Base-by-base conservation (phyloP, 495 filamentous ascomycete species). In the Elasticomyces elasticus region DNA sequence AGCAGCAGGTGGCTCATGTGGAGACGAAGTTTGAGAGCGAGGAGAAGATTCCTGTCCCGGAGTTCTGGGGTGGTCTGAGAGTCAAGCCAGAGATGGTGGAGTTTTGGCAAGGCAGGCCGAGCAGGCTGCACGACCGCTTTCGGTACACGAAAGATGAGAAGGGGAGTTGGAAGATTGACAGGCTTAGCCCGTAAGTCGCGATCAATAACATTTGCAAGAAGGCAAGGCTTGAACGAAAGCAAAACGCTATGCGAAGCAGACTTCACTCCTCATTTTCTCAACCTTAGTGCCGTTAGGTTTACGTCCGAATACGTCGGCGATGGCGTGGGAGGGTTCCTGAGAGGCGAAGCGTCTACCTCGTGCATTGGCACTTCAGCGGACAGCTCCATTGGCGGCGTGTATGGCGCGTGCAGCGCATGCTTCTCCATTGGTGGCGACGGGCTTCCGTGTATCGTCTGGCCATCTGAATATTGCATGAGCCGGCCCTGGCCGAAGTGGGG, bases 51-150 rank as follows among this genome's bases (percentile, higher is more conserved):
- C 89, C 89, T 1, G 79, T 95, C 44, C 92, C 92, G 25, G 82
- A 84, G 20, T 96, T 94, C 69, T 98, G 92, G 92, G 92, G 92
- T 7, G 92, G 92, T 0, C 68, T 69, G 67, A 81, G 91, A 60
- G 75, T 98, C 50, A 76, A 89, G 52, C 92, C 92, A 1, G 85
- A 87, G 68, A 78, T 79, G 50, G 76, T 96, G 35, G 90, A 95
- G 74, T 96, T 96, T 69, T 95, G 89, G 91, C 87, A 94, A 72
- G 92, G 92, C 35, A 76, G 94, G 51, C 75, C 82, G 52, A 94
- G 83, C 73, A 77, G 92, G 31, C 68, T 95, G 66, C 89, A 95
- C 76, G 89, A 96, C 80, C 86, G 92, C 23, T 96, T 97, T 68
- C 72, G 82, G 55, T 98, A 97, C 73, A 76, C 78, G 22, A 81